Base-by-base conservation (phyloP, 768 basidiomycete species). In the Mycena floridula region DNA sequence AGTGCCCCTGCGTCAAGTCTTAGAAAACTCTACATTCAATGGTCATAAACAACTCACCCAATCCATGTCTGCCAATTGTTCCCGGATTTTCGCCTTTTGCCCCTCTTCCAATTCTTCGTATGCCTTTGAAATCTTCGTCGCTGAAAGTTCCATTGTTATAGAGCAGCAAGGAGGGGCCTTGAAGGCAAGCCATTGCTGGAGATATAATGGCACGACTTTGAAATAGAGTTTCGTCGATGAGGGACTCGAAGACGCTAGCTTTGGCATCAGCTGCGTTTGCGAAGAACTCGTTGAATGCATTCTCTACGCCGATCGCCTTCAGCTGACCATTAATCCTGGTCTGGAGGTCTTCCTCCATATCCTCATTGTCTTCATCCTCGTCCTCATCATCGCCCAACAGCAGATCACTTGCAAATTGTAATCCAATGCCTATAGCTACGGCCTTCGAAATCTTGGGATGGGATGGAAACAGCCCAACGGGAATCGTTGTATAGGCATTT, bases 201-300 rank as follows among this genome's bases (percentile, higher is more conserved):
- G 66, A 66, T 13, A 77, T 40, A 11, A 72, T 26, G 18, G 47
- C 44, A 2, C 50, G 12, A 5, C 45, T 26, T 6, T 36, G 32
- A 25, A 41, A 39, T 4, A 30, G 32, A 5, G 39, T 28, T n/a
- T 66, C 56, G 45, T 76, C 71, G 5, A 74, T 42, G 1, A 73
- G 46, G 16, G 76, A 50, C 2, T 57, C 51, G 47, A 78, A 73
- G n/a, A 57, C 51, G 3, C 61, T 66, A 0, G 77, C 77, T 8
- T 56, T 55, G 0, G 76, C 77, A 51, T 79, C 77, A 5, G 61
- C 60, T 1, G 77, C 77, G 45, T 79, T 79, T 1, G 77, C 77
- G 5, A 79, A 46, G 49, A 77, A 76, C 45, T 79, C 77, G 2
- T 64, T 66, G 26, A 70, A 54, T 8, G 74, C 63, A 42, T 77